A percentile compares a stretch with the other conserved stretches of the same genome.
Conservation (phyloP, 176 grass and related monocot genomes). For the Aechmea fasciata region DNA sequence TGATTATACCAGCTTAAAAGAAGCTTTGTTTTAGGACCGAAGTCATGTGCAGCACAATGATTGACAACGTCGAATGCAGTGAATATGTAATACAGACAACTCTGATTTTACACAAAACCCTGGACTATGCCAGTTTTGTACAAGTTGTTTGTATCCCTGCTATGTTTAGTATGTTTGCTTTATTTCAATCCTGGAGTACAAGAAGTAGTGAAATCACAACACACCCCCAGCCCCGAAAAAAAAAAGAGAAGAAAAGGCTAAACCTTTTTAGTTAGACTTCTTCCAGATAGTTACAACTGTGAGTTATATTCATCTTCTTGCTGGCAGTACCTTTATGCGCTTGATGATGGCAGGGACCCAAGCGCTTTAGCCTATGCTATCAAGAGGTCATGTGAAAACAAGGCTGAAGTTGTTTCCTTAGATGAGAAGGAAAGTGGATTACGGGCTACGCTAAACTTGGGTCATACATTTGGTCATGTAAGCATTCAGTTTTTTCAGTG, state of each 20-base stretch:
- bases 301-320: neutral
- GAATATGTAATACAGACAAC: neutral
- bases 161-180: no score
- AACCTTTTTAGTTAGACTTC: neutral
- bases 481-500: slow-evolving; percentile 19
- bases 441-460: slow-evolving; percentile 86
- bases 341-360: slow-evolving; percentile 59
- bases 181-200: no score
- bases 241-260: no score
- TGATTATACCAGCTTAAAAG: neutral
- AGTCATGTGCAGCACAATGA: neutral
- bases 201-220: no score
- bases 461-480: slow-evolving; percentile 99
- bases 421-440: slow-evolving; percentile 96
- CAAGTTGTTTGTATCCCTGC: no score
- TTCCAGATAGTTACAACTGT: neutral
- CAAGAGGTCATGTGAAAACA: slow-evolving; percentile 96
- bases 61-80: neutral
- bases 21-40: neutral
- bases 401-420: slow-evolving; percentile 90
- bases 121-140: neutral
- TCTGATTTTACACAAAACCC: neutral
- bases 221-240: no score
- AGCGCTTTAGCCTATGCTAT: slow-evolving; percentile 76
- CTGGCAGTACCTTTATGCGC: slow-evolving; percentile 3